A percentile compares a stretch with the other conserved stretches of the same genome.
Evolutionary conservation across 306 rosid species (phyloP).

Genomic region (Dalbergia cultrata): DNA sequence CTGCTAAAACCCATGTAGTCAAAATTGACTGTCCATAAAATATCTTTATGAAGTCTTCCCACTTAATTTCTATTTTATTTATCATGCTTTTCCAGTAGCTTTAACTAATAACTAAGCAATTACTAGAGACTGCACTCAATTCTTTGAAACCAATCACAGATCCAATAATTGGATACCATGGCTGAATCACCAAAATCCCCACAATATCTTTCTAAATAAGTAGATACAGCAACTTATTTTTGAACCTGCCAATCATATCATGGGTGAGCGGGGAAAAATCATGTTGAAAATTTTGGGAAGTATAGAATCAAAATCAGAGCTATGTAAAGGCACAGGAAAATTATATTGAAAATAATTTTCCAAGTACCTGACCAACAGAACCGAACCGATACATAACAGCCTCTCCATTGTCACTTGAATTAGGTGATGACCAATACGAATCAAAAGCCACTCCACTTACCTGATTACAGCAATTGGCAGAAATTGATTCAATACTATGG

Average conservation of each 20-base stretch:
- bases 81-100: background rate
- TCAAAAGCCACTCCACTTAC: conserved; percentile 99
- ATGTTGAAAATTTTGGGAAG: background rate
- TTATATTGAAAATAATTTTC: conserved; percentile 10
- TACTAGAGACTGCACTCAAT: background rate
- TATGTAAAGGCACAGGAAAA: background rate
- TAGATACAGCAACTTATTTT: conserved; percentile 25
- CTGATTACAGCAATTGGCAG: conserved; percentile 58
- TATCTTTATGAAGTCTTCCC: background rate
- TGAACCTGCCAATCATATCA: conserved; percentile 19
- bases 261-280: conserved; percentile 6
- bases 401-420: conserved; percentile 78
- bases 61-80: background rate
- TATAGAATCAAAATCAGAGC: background rate
- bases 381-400: conserved; percentile 89
- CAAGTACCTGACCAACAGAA: conserved; percentile 94
- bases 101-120: conserved; percentile 36
- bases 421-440: conserved; percentile 95
- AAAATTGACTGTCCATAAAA: conserved; percentile 6
- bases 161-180: conserved; percentile 25
- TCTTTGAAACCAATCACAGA: conserved; percentile 25
- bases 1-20: conserved; percentile 32
- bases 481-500: conserved; percentile 32
- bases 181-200: conserved; percentile 26
- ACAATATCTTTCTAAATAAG: conserved; percentile 17